Evolutionary conservation across 495 filamentous ascomycete species (phyloP).

Genomic region (Amphirosellinia nigrospora): DNA sequence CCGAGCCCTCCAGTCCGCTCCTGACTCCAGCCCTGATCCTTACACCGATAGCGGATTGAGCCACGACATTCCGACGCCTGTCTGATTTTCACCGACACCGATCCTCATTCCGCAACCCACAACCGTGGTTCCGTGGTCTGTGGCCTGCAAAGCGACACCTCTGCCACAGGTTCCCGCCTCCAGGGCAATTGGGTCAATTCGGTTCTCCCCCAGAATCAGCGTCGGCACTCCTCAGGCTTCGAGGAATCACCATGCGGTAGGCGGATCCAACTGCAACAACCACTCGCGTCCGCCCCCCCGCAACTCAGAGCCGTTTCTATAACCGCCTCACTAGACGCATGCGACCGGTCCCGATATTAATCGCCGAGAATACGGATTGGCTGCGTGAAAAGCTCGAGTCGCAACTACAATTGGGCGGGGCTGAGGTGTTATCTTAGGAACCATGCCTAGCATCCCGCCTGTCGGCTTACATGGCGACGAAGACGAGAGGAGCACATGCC

Average conservation of each 20-base stretch:
- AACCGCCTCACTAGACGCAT: not conserved
- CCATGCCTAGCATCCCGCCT: slow-evolving; percentile 33
- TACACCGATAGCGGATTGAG: slow-evolving; percentile 14
- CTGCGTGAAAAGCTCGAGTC: not conserved
- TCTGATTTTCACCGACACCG: slow-evolving; percentile 14
- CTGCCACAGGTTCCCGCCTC: not conserved
- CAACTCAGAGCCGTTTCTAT: not conserved
- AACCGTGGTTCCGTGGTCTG: not conserved
- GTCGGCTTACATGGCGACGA: slow-evolving; percentile 27
- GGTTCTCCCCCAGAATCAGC: not conserved
- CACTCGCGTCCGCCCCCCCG: not conserved
- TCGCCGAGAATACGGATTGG: not conserved
- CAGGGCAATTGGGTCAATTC: not conserved
- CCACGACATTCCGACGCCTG: not conserved
- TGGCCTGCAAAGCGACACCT: not conserved
- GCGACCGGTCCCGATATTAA: not conserved
- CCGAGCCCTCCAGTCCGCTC: not conserved
- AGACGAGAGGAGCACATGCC: slow-evolving; percentile 27
- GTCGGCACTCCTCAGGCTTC: slow-evolving; percentile 24
- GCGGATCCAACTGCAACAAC: not conserved
- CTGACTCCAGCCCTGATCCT: not conserved
- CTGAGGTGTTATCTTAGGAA: not conserved
- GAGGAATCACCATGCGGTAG: slow-evolving; percentile 33
- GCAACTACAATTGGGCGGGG: not conserved
- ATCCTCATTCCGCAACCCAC: not conserved